Evolutionary conservation across 2,329 filamentous ascomycete genomes (phyloP), one percentile per base, ranked within the genome.

Genomic region (Verticillium isaacii): DNA sequence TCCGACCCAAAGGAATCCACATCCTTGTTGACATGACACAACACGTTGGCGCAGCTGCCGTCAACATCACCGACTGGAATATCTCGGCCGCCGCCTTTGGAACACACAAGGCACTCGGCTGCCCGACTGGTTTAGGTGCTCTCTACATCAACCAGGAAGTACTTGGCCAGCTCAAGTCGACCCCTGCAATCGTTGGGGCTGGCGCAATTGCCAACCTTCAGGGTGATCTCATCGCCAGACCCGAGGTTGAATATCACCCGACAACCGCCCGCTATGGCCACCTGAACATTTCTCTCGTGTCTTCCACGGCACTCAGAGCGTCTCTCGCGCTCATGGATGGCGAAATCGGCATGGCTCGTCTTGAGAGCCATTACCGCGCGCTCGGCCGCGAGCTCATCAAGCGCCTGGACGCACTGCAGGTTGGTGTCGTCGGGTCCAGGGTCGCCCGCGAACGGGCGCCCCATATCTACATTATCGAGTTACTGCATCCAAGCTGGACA

Each of bases 61-160:
- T 76, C 19, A 70, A 75, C 50, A 65, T 73, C 5, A 57, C 62
- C 32, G 62, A 62, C 0, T 36, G 68, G 3, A 68, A 68, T 5
- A 64, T 72, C 0, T 74, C 73, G 2, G 73, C 71, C 1, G 72
- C 66, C 1, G 71, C 72, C 0, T 74, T 74, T 50, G 68, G 67
- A 4, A 58, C 72, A 14, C 72, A 74, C 66, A 75, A 75, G 67
- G 73, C 70, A 0, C 68, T 75, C 17, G 68, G 67, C 60, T 72
- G 68, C 34, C 73, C 73, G 0, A 69, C 67, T 0, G 73, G 73
- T 0, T 59, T 75, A 12, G 71, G 68, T 1, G 69, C 61, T 1
- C 60, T 75, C 15, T 74, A 75, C 54, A 62, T 75, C 1, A 65
- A 72, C 1, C 65, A 68, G 0, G 59, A 56, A 0, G 61, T 70